phyloP scores from a whole-genome alignment of 306 rosid species.

The Urtica urens region DNA sequence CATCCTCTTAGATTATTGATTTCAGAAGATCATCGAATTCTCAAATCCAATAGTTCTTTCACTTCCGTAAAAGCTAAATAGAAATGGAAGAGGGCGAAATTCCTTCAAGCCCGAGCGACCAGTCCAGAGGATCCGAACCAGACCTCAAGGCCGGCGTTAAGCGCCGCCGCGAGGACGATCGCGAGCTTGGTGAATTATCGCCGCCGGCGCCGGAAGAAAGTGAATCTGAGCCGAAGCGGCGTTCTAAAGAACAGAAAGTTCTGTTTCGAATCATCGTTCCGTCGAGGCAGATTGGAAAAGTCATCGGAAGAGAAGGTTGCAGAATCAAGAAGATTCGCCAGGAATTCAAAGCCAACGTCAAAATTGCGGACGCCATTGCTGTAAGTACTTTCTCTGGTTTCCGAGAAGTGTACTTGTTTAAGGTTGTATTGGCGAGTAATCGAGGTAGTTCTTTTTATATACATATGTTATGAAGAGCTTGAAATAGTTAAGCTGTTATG shows the following conservation, averaged over 20 bases:
- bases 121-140: slow-evolving; percentile 17
- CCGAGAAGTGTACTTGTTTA: background rate
- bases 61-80: no score
- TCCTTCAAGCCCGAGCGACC: slow-evolving; percentile 37
- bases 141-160: slow-evolving; percentile 25
- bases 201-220: no score
- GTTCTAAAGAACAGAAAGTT: slow-evolving; percentile 55
- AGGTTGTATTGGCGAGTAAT: background rate
- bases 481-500: no score
- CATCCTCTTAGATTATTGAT: no score
- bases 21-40: no score
- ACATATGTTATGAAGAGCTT: background rate
- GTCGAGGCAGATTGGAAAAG: slow-evolving; percentile 90
- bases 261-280: slow-evolving; percentile 77
- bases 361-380: slow-evolving; percentile 73
- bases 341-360: slow-evolving; percentile 59
- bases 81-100: slow-evolving; percentile 46
- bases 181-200: slow-evolving; percentile 1
- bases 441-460: background rate
- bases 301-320: slow-evolving; percentile 82
- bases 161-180: slow-evolving; percentile 76
- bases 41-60: no score
- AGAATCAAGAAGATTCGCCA: slow-evolving; percentile 86
- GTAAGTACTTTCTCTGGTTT: slow-evolving; percentile 30
- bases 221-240: slow-evolving; percentile 45